Evolutionary conservation across 768 basidiomycete genomes (phyloP).

Genomic region (Coprinellus aureogranulatus): DNA sequence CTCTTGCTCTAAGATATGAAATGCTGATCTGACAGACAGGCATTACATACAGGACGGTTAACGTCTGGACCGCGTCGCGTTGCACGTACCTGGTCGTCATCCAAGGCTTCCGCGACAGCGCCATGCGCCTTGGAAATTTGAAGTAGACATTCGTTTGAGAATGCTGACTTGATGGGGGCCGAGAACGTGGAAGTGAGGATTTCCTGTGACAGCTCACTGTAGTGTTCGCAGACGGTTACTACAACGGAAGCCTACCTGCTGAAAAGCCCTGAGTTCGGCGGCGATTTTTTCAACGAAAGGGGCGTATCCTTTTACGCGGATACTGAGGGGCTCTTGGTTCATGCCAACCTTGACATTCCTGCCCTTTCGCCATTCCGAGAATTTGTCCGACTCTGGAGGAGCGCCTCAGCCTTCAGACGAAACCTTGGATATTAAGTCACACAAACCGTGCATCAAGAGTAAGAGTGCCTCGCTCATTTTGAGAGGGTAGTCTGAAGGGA

Average conservation of each 20-base stretch:
- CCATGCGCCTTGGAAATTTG: slow-evolving; percentile 39
- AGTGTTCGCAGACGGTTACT: not conserved
- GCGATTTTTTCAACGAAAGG: slow-evolving; percentile 48
- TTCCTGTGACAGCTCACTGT: slow-evolving; percentile 26
- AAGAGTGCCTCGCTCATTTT: slow-evolving; percentile 59
- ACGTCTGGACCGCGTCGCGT: not conserved
- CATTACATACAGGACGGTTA: too few relatives aligned
- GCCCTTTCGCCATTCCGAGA: slow-evolving; percentile 55
- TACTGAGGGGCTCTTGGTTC: slow-evolving; percentile 49
- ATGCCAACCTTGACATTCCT: slow-evolving; percentile 65
- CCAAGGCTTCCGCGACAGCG: slow-evolving; percentile 60
- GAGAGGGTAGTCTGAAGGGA: slow-evolving; percentile 50
- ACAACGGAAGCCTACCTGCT: slow-evolving; percentile 39
- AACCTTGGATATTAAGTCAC: not conserved
- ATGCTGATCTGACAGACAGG: slow-evolving; percentile 53
- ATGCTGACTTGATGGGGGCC: slow-evolving; percentile 43
- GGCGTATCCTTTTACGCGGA: slow-evolving; percentile 59
- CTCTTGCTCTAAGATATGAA: slow-evolving; percentile 41
- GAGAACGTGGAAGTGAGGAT: slow-evolving; percentile 35
- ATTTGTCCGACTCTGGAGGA: slow-evolving; percentile 61
- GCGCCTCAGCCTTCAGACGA: slow-evolving; percentile 2
- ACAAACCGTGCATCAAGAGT: slow-evolving; percentile 64
- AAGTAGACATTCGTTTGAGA: slow-evolving; percentile 25
- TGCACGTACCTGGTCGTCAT: too few relatives aligned
- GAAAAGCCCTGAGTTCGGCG: slow-evolving; percentile 46